These are phyloP conservation scores for Avena eriantha DNA, from an alignment of 176 grass and related monocot species.

Conservation along the genomic window DNA sequence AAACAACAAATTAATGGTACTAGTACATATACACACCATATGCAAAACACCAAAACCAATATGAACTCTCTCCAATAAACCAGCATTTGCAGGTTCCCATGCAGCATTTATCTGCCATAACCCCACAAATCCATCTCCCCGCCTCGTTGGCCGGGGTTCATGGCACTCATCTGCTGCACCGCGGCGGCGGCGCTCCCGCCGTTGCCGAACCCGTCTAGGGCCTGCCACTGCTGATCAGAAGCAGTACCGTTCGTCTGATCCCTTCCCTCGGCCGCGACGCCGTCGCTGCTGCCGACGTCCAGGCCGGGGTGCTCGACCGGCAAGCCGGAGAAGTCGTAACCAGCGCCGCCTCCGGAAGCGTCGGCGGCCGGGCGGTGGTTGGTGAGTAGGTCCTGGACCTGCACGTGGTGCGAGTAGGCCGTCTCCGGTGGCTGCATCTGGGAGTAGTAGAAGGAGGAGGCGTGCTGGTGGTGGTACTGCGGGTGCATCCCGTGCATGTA, in stretches of 20 bases:
- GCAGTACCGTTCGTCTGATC: conserved; percentile 35
- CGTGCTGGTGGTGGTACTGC: conserved; percentile 65
- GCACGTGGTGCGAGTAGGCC: conserved; percentile 70
- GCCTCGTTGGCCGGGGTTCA: conserved; percentile 66
- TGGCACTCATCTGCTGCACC: conserved; percentile 78
- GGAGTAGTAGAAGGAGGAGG: conserved; percentile 71
- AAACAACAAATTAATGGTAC: conserved; percentile 44
- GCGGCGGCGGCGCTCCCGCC: conserved; percentile 32
- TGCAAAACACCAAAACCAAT: conserved; percentile 48
- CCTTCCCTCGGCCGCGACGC: conserved; percentile 51
- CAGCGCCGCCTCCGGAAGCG: conserved; percentile 12
- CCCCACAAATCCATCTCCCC: conserved; percentile 96
- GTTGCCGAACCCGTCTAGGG: conserved; percentile 71
- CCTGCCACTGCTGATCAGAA: conserved; percentile 65
- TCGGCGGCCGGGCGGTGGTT: conserved; percentile 70
- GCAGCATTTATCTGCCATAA: conserved; percentile 63
- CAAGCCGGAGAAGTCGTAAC: conserved; percentile 82
- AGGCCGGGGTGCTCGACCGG: conserved; percentile 61
- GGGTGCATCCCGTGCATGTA: conserved; percentile 68
- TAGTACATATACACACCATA: conserved; percentile 44
- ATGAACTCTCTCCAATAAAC: neutral
- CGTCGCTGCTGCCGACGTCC: conserved; percentile 53
- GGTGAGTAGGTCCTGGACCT: conserved; percentile 95
- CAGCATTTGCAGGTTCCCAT: neutral
- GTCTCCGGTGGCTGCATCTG: conserved; percentile 54